Conservation (phyloP, 306 rosid species). For the Cajanus cajan region DNA sequence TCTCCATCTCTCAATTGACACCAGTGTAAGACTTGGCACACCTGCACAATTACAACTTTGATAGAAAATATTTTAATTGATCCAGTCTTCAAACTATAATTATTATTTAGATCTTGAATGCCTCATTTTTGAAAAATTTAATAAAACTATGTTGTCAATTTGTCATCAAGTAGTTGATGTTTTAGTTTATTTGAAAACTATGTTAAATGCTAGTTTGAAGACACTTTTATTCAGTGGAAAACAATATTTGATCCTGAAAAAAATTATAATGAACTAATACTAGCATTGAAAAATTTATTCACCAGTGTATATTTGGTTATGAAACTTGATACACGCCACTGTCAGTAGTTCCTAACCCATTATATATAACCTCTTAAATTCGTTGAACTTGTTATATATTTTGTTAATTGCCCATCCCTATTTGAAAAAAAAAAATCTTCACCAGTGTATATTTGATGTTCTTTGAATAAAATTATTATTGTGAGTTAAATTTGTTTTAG, state of each 20-base stretch:
- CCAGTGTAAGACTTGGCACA: not conserved
- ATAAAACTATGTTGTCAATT: not conserved
- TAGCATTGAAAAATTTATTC: not conserved
- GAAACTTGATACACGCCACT: not conserved
- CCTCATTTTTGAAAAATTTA: not conserved
- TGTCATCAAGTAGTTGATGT: not conserved
- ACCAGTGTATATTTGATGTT: too few species aligned
- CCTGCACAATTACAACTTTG: not conserved
- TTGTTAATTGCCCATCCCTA: not conserved
- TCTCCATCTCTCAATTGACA: not conserved
- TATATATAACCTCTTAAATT: conserved; percentile 3
- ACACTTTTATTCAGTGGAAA: not conserved
- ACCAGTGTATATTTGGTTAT: not conserved
- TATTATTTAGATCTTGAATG: conserved; percentile 4
- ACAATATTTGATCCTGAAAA: conserved; percentile 2
- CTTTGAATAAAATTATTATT: too few species aligned
- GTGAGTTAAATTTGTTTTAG: too few species aligned
- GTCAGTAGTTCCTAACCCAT: not conserved
- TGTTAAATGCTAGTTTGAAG: not conserved
- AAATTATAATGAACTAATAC: not conserved
- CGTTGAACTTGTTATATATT: conserved; percentile 5
- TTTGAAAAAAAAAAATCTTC: too few species aligned
- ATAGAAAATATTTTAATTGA: not conserved
- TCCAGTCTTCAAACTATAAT: not conserved
- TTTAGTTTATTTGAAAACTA: not conserved